Base-by-base conservation (phyloP, 441 rosid species). In the Euphorbia schlechtendalii region DNA sequence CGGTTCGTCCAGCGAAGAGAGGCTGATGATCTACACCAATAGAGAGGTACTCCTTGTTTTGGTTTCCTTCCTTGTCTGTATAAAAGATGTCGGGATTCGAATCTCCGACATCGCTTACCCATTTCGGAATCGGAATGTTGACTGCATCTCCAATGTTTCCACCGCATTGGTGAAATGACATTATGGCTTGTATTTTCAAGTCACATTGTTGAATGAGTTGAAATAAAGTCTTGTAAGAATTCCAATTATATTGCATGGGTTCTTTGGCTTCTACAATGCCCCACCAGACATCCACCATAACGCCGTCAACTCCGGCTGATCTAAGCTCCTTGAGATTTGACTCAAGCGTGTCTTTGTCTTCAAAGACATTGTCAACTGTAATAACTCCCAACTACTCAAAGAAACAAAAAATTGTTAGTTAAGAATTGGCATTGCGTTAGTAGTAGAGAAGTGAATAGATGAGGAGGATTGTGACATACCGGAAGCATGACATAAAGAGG, bases 281-380 rank as follows among this genome's bases (percentile, higher is more conserved):
- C 98, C 92, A 91, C 92, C 92, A 87, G 0, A 89, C 88, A 48
- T 91, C 96, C 0, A 82, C 71, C 92, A 87, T 91, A 11, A 88
- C 82, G 36, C 98, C 96, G 25, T 88, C 96, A 7, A 87, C 65
- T 2, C 86, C 88, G 11, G 83, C 89, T 4, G 72, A 78, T 66
- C 74, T 86, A 53, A 89, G 81, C 78, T 83, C 74, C 76, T 74
- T 83, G 5, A 86, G 88, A 64, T 85, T 86, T 61, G 66, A 65
- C 65, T 77, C 82, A 1, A 88, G 62, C 59, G 27, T 70, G 4
- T 70, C 73, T 58, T 59, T 69, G 61, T 82, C 75, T 43, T 68
- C 72, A 10, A 88, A 62, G 22, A 72, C 81, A 68, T 91, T 87
- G 1, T 80, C 82, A 21, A 62, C 73, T 22, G 83, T 72, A 58